Evolutionary conservation across 257 asterid species (phyloP), one percentile per base, ranked within the genome.

Genomic region (Echites panduratus): DNA sequence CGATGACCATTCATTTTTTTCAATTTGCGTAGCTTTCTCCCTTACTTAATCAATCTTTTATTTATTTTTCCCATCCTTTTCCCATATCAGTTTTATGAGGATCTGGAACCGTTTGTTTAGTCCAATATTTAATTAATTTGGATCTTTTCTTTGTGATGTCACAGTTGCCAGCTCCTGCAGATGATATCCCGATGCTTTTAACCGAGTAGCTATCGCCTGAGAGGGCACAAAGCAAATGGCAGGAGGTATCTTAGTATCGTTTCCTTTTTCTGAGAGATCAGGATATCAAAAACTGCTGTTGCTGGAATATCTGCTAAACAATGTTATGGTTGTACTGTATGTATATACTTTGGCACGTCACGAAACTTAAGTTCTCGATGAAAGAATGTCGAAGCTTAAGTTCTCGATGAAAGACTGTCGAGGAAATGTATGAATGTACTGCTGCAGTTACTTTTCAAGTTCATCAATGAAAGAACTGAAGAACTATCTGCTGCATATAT

Each of bases 101-200:
- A 59, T 35, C 44, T 13, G 43, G 11, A 52, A 19, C 26, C 4
- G 48, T 27, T 57, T 48, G 5, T 44, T 66, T 20, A 10, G 7
- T 54, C 35, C 19, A 17, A 47, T 35, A 27, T 61, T 32, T 64
- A 48, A 66, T 56, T 16, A 20, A 35, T 59, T 27, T 47, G 38
- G 22, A 71, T 26, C n/a, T 19, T 38, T 76, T 52, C 67, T 68
- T 8, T 48, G 70, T 44, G 24, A 20, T 47, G 17, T 68, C 63
- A 71, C 84, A 85, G 95, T 68, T 82, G 72, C 88, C 87, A 47
- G 66, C 75, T 66, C 78, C 85, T 2, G 68, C 75, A 26, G 82
- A 84, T 73, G 88, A 86, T 38, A 79, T 84, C 75, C 86, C 83
- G 0, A 72, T 90, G 87, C 89, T 85, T 47, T 38, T 79, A 38